Conservation (phyloP, 2,329 filamentous ascomycete species). For the Xylaria arbuscula region DNA sequence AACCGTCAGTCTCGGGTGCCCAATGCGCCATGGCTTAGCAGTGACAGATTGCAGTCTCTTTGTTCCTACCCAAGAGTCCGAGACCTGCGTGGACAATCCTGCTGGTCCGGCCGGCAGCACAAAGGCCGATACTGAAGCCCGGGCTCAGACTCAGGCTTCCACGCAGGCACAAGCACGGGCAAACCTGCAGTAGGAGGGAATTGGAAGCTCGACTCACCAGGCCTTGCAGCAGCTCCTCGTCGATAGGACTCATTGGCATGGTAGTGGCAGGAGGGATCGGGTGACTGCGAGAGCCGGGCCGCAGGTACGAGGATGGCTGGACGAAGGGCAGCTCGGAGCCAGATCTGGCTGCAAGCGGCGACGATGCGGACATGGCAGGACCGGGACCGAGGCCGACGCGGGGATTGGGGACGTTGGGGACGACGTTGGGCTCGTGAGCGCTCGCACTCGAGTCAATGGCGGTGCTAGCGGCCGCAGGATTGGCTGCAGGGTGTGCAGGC, state of each 20-base stretch:
- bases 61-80: not conserved
- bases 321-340: constrained; percentile 67
- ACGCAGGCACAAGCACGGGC: not conserved
- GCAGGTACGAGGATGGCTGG: constrained; percentile 69
- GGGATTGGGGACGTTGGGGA: constrained; percentile 28
- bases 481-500: constrained; percentile 25
- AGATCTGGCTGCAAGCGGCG: constrained; percentile 47
- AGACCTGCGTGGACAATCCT: not conserved
- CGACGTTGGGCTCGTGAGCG: constrained; percentile 38
- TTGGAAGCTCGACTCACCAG: constrained; percentile 66
- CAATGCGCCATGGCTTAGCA: constrained; percentile 6
- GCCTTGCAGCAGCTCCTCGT: constrained; percentile 81
- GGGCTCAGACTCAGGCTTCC: not conserved
- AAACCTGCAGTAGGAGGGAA: not conserved
- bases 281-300: constrained; percentile 55
- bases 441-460: constrained; percentile 3
- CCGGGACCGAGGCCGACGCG: constrained; percentile 29
- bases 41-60: not conserved
- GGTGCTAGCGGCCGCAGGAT: constrained; percentile 16
- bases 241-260: constrained; percentile 66
- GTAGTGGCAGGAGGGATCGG: constrained; percentile 56
- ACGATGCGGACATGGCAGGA: constrained; percentile 29
- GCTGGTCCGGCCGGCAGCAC: not conserved
- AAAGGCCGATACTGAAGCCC: not conserved
- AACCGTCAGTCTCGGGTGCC: constrained; percentile 35